phyloP scores from a whole-genome alignment of 208 protist species.

The Trypanosoma lewisi region DNA sequence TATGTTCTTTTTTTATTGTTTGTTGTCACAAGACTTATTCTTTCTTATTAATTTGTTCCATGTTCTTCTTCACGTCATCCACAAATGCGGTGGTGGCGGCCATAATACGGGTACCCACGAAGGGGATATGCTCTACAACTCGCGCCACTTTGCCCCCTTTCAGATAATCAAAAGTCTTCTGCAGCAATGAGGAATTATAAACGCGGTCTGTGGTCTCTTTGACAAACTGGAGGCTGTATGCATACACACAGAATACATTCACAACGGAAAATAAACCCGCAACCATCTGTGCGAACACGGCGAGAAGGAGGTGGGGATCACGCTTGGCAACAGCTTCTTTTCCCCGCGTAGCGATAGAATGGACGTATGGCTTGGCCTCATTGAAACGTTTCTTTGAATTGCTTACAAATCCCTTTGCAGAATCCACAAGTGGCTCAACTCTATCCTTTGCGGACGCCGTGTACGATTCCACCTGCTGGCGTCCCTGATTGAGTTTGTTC shows the following conservation, averaged over 20 bases:
- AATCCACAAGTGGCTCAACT: conserved; percentile 25
- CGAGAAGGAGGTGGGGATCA: conserved; percentile 23
- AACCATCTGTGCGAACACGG: conserved; percentile 30
- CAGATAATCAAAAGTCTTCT: neutral
- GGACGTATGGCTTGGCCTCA: conserved; percentile 12
- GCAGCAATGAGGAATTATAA: conserved; percentile 1
- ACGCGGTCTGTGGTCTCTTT: conserved; percentile 4
- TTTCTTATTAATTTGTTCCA: conserved; percentile 1
- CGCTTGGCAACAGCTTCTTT: conserved; percentile 5
- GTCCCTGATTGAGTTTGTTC: conserved; percentile 12
- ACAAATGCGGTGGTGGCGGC: conserved; percentile 27
- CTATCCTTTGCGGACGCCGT: neutral
- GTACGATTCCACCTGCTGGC: conserved; percentile 3
- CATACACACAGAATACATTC: conserved; percentile 20
- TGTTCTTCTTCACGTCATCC: conserved; percentile 30
- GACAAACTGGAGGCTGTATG: conserved; percentile 18
- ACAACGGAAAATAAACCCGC: conserved; percentile 34
- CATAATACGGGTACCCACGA: conserved; percentile 31
- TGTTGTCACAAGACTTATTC: neutral
- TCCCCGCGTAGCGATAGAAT: neutral
- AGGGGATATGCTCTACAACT: conserved; percentile 27
- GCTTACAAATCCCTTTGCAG: conserved; percentile 5
- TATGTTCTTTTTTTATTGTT: neutral
- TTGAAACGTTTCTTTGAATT: conserved; percentile 1
- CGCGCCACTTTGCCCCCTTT: neutral